phyloP scores from a whole-genome alignment of 345 rosid genomes.

The Pistacia integerrima region DNA sequence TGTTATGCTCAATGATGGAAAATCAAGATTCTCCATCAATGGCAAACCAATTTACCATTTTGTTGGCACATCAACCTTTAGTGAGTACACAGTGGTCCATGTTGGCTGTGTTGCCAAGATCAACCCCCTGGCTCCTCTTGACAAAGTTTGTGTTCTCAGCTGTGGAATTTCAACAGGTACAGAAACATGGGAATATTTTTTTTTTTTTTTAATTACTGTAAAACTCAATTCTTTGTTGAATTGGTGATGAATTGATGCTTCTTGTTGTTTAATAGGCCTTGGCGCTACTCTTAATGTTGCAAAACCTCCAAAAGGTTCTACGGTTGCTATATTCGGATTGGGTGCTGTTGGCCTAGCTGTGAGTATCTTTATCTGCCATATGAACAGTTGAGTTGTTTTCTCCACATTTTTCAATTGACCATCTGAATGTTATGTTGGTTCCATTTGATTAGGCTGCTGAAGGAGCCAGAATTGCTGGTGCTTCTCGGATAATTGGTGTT shows the following conservation, averaged over 20 bases:
- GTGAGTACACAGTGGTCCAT: conserved; percentile 41
- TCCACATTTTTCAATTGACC: background rate
- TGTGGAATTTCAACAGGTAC: conserved; percentile 47
- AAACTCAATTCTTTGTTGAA: background rate
- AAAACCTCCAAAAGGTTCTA: conserved; percentile 36
- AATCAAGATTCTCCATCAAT: conserved; percentile 40
- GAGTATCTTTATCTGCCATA: background rate
- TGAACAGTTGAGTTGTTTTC: background rate
- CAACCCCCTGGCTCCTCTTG: conserved; percentile 39
- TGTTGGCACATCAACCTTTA: conserved; percentile 45
- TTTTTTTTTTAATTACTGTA: background rate
- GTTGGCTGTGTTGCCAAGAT: conserved; percentile 41
- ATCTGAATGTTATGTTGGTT: background rate
- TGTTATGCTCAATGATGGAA: conserved; percentile 39
- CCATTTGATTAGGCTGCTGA: conserved; percentile 31
- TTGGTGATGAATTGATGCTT: background rate
- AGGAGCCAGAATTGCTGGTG: conserved; percentile 39
- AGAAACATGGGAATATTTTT: background rate
- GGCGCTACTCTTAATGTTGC: conserved; percentile 49
- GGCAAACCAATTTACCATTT: conserved; percentile 48
- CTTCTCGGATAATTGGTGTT: conserved; percentile 47
- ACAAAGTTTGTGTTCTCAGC: conserved; percentile 44
- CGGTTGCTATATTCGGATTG: conserved; percentile 45
- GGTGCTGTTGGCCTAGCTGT: conserved; percentile 46
- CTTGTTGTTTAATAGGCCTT: conserved; percentile 23